Conservation (phyloP, 2,329 filamentous ascomycete species). For the Colletotrichum abscissum region DNA sequence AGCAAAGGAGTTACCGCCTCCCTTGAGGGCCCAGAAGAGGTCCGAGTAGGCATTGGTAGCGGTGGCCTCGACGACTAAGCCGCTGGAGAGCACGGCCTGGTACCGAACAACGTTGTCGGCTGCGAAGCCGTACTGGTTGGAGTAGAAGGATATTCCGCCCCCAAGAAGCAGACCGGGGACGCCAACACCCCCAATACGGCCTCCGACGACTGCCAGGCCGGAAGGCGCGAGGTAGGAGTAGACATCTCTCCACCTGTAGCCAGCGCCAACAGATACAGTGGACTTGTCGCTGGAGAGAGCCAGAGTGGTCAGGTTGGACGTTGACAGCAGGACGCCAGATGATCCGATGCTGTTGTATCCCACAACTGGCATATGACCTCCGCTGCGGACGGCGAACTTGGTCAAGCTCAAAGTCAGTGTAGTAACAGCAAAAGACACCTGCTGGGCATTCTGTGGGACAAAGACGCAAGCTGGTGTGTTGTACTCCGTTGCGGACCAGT, state of each 20-base stretch:
- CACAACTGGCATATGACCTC: constrained; percentile 44
- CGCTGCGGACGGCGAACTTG: constrained; percentile 42
- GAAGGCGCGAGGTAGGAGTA: constrained; percentile 41
- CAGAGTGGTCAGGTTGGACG: constrained; percentile 47
- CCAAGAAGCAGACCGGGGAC: constrained; percentile 44
- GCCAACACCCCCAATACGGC: constrained; percentile 43
- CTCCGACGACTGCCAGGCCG: constrained; percentile 41
- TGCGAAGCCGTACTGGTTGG: constrained; percentile 42
- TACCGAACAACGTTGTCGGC: constrained; percentile 46
- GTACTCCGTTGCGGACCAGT: constrained; percentile 23
- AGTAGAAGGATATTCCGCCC: constrained; percentile 48
- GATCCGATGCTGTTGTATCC: constrained; percentile 42
- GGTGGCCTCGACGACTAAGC: constrained; percentile 52
- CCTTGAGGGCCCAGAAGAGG: constrained; percentile 49
- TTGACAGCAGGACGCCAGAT: constrained; percentile 48
- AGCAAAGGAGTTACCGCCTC: constrained; percentile 50
- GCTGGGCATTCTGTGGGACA: constrained; percentile 38
- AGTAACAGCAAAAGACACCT: constrained; percentile 39
- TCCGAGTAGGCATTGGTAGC: constrained; percentile 43
- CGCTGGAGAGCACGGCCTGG: constrained; percentile 55
- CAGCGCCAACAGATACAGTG: constrained; percentile 45
- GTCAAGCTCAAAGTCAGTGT: constrained; percentile 38
- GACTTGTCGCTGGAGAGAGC: constrained; percentile 41
- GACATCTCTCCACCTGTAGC: constrained; percentile 44
- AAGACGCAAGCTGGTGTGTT: constrained; percentile 41